Evolutionary conservation across 2,329 filamentous ascomycete species (phyloP).

Genomic region (Colletotrichum musicola): DNA sequence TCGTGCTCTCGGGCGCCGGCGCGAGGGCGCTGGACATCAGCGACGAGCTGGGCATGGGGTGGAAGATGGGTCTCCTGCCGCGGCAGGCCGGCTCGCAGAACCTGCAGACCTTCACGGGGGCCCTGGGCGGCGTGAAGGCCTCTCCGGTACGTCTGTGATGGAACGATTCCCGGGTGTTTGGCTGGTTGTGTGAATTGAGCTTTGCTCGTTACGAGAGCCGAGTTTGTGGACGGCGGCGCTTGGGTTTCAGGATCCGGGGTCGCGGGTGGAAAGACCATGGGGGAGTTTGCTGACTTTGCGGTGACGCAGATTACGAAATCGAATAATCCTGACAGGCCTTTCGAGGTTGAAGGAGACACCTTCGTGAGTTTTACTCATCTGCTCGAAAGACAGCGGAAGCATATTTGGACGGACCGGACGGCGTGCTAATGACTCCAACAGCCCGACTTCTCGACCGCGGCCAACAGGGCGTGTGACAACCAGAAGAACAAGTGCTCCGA

Average conservation of each 20-base stretch:
- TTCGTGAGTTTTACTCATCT: slow-evolving; percentile 51
- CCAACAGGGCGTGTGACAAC: slow-evolving; percentile 60
- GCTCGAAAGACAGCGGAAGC: background rate
- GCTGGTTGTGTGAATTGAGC: background rate
- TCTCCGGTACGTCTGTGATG: slow-evolving; percentile 47
- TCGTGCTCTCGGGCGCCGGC: slow-evolving; percentile 22
- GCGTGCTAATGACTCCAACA: slow-evolving; percentile 39
- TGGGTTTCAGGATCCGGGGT: slow-evolving; percentile 13
- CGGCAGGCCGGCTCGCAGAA: slow-evolving; percentile 47
- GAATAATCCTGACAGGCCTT: slow-evolving; percentile 54
- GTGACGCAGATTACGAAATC: slow-evolving; percentile 54
- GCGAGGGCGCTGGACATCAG: slow-evolving; percentile 44
- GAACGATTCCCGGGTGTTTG: background rate
- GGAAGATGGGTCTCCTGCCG: slow-evolving; percentile 52
- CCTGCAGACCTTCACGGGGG: slow-evolving; percentile 57
- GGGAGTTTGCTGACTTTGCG: slow-evolving; percentile 3
- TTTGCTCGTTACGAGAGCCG: background rate
- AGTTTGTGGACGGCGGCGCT: background rate
- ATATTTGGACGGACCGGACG: background rate
- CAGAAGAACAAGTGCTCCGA: slow-evolving; percentile 63
- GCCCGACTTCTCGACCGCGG: slow-evolving; percentile 57
- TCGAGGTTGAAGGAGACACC: slow-evolving; percentile 57
- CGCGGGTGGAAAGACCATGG: background rate
- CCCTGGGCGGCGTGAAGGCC: slow-evolving; percentile 54
- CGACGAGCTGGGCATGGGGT: slow-evolving; percentile 49